Conservation (phyloP, 257 asterid genomes). For the Solanum habrochaites region DNA sequence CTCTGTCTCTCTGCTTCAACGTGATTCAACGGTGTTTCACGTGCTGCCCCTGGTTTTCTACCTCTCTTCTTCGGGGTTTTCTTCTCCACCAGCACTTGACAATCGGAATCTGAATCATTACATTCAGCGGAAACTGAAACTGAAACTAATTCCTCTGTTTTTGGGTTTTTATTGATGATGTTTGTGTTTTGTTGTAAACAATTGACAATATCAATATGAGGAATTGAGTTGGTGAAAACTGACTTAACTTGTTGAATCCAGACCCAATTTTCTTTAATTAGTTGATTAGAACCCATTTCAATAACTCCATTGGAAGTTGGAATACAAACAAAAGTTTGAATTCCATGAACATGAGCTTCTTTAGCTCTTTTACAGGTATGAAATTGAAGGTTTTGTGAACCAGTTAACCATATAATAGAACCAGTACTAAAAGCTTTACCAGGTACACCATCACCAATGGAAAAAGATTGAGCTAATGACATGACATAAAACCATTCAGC, state of each 20-base stretch:
- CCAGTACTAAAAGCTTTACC: slow-evolving; percentile 50
- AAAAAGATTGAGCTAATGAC: slow-evolving; percentile 51
- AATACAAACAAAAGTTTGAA: slow-evolving; percentile 54
- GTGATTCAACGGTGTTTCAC: slow-evolving; percentile 40
- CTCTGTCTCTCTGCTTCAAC: slow-evolving; percentile 89
- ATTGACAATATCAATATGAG: not conserved
- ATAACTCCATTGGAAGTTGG: slow-evolving; percentile 47
- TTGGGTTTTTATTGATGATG: no score
- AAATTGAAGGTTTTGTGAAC: slow-evolving; percentile 39
- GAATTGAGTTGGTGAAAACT: slow-evolving; percentile 18
- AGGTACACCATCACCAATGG: slow-evolving; percentile 31
- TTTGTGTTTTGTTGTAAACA: not conserved
- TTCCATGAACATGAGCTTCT: slow-evolving; percentile 60
- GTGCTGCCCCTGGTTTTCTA: slow-evolving; percentile 27
- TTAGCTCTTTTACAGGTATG: slow-evolving; percentile 56
- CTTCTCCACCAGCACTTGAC: not conserved
- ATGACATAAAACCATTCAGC: slow-evolving; percentile 70
- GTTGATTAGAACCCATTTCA: slow-evolving; percentile 50
- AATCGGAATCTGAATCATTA: not conserved
- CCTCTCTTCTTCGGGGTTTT: slow-evolving; percentile 42
- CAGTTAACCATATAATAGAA: slow-evolving; percentile 48
- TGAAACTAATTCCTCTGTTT: not conserved
- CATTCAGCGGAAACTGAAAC: not conserved
- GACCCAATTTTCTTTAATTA: slow-evolving; percentile 35
- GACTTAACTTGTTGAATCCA: slow-evolving; percentile 38